Conservation (phyloP, 2,329 filamentous ascomycete species). For the Pezicula carpinea region DNA sequence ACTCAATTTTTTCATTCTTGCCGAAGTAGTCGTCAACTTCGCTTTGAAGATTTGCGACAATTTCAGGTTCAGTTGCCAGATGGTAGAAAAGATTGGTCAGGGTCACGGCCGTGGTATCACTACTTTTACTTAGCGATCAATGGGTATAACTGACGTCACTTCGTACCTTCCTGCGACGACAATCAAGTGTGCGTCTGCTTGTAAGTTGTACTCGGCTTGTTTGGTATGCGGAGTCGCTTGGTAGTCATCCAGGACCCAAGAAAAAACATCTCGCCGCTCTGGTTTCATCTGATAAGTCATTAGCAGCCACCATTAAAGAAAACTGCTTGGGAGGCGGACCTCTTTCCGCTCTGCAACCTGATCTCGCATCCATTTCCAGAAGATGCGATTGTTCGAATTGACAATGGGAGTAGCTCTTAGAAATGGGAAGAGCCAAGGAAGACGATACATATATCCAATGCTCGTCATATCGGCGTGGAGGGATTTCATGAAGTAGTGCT, state of each 20-base stretch:
- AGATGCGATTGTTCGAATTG: slow-evolving; percentile 3
- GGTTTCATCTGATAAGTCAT: neutral
- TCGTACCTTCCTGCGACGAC: slow-evolving; percentile 34
- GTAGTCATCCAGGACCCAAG: slow-evolving; percentile 10
- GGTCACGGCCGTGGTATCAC: slow-evolving; percentile 35
- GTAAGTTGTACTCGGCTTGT: neutral
- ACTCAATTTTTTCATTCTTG: no score
- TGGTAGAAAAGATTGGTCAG: slow-evolving; percentile 36
- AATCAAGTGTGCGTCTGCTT: slow-evolving; percentile 17
- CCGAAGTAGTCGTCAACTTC: no score
- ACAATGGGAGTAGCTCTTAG: slow-evolving; percentile 13
- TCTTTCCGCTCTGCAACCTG: slow-evolving; percentile 12
- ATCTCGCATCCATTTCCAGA: slow-evolving; percentile 7
- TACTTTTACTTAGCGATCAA: no score
- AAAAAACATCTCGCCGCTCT: slow-evolving; percentile 13
- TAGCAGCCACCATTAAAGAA: neutral
- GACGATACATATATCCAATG: slow-evolving; percentile 11
- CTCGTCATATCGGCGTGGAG: slow-evolving; percentile 9
- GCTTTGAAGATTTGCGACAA: slow-evolving; percentile 9
- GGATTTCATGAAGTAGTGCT: slow-evolving; percentile 10
- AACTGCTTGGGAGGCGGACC: slow-evolving; percentile 2
- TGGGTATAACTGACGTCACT: no score
- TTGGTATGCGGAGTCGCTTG: neutral
- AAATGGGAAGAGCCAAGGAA: slow-evolving; percentile 19
- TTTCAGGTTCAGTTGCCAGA: slow-evolving; percentile 10